phyloP scores from a whole-genome alignment of 208 protist species.

The Leishmania tropica region DNA sequence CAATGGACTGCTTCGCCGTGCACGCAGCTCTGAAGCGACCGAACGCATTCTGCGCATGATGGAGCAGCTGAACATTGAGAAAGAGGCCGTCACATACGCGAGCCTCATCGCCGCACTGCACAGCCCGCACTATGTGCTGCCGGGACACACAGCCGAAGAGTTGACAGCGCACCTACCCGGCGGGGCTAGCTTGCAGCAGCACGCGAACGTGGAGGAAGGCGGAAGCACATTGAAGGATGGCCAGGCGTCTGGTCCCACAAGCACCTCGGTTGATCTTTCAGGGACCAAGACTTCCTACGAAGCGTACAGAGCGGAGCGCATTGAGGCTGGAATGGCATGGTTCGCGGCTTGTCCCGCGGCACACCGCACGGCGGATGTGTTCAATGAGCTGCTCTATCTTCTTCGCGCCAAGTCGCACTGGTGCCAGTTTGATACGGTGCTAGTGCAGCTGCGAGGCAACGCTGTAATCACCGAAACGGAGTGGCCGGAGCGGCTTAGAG shows the following conservation, averaged over 20 bases:
- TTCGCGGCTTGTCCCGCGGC: conserved; percentile 52
- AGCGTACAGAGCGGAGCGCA: conserved; percentile 55
- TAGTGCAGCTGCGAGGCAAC: conserved; percentile 70
- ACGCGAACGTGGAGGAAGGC: neutral
- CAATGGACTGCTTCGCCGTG: conserved; percentile 61
- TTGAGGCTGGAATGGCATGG: conserved; percentile 53
- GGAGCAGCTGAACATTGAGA: conserved; percentile 50
- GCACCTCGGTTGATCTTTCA: neutral
- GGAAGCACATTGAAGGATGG: neutral
- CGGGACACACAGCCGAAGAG: conserved; percentile 34
- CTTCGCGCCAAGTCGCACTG: conserved; percentile 52
- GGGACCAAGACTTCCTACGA: conserved; percentile 46
- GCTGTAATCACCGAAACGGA: conserved; percentile 14
- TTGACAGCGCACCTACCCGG: conserved; percentile 10
- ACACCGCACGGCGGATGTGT: conserved; percentile 56
- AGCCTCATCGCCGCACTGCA: conserved; percentile 70
- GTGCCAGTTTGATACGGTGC: conserved; percentile 47
- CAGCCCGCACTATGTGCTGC: conserved; percentile 63
- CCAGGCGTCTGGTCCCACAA: neutral
- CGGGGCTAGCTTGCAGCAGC: neutral
- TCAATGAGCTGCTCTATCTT: conserved; percentile 81
- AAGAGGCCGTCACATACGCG: conserved; percentile 52
- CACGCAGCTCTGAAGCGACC: conserved; percentile 40
- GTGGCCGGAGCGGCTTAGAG: conserved; percentile 1
- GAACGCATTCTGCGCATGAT: conserved; percentile 66